A percentile compares a stretch with the other conserved stretches of the same genome.
These are phyloP conservation scores for Xylaria arbuscula DNA, from an alignment of 2,329 filamentous ascomycete genomes.

Conservation along the genomic window DNA sequence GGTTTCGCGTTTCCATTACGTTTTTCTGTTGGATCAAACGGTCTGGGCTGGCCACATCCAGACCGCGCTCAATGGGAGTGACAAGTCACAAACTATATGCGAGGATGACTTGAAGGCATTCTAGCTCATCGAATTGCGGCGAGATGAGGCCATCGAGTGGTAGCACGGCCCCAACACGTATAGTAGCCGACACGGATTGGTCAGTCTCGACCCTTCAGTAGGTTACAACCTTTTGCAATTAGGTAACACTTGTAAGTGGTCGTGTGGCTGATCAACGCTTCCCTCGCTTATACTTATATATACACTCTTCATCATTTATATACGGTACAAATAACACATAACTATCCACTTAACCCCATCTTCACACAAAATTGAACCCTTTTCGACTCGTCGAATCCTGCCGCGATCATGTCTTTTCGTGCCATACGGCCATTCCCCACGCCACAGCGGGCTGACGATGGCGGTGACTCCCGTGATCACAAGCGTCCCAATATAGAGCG, in stretches of 20 bases:
- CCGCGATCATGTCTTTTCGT: slow-evolving; percentile 1
- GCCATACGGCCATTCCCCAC: neutral
- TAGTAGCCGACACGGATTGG: too few relatives aligned
- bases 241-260: neutral
- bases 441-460: neutral
- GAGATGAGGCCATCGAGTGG: neutral
- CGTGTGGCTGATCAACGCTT: neutral
- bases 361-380: neutral
- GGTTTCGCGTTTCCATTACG: too few relatives aligned
- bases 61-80: neutral
- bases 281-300: neutral
- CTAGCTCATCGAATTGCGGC: neutral
- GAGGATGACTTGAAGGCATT: neutral
- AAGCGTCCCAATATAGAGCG: neutral
- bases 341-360: neutral
- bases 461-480: neutral
- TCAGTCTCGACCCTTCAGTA: neutral
- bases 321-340: neutral
- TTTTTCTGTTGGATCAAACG: neutral
- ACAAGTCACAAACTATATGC: neutral
- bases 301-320: neutral
- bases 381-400: neutral
- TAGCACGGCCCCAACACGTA: neutral
- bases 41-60: neutral
- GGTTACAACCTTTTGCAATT: neutral